phyloP scores from a whole-genome alignment of 2,329 filamentous ascomycete species.

The Davidsoniella australis region DNA sequence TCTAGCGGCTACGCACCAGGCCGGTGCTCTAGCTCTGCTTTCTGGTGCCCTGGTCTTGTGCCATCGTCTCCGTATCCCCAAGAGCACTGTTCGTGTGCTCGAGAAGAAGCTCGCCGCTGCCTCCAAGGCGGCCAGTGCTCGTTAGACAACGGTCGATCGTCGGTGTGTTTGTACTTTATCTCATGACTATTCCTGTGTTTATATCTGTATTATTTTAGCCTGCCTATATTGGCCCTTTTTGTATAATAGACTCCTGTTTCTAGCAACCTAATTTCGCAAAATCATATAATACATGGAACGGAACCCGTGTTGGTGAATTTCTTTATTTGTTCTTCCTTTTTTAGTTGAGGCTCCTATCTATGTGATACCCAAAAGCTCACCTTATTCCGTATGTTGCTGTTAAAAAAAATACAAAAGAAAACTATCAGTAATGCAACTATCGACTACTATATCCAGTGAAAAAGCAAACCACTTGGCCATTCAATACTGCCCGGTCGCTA shows the following conservation, averaged over 20 bases:
- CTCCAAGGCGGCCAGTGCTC: conserved; percentile 8
- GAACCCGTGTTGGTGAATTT: no score
- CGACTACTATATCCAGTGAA: no score
- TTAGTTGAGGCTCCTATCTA: neutral
- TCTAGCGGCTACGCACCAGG: conserved; percentile 82
- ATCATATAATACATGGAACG: no score
- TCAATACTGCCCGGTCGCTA: no score
- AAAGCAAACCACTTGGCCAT: no score
- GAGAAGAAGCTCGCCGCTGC: conserved; percentile 26
- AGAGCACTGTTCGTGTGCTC: conserved; percentile 42
- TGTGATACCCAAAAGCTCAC: neutral
- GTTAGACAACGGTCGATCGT: conserved; percentile 9
- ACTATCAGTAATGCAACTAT: no score
- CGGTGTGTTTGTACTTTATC: conserved; percentile 1
- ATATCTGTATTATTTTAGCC: no score
- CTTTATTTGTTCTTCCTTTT: neutral
- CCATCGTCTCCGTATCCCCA: conserved; percentile 59
- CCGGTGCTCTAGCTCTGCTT: conserved; percentile 69
- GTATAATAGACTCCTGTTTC: neutral
- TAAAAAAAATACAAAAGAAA: no score
- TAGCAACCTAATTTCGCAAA: no score
- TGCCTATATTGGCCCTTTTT: neutral
- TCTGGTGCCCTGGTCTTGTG: conserved; percentile 69
- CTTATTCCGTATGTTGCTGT: no score
- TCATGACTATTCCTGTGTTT: neutral